Evolutionary conservation across 2,329 filamentous ascomycete species (phyloP), one percentile per base, ranked within the genome.

Genomic region (Nothomitra cinnamomea): DNA sequence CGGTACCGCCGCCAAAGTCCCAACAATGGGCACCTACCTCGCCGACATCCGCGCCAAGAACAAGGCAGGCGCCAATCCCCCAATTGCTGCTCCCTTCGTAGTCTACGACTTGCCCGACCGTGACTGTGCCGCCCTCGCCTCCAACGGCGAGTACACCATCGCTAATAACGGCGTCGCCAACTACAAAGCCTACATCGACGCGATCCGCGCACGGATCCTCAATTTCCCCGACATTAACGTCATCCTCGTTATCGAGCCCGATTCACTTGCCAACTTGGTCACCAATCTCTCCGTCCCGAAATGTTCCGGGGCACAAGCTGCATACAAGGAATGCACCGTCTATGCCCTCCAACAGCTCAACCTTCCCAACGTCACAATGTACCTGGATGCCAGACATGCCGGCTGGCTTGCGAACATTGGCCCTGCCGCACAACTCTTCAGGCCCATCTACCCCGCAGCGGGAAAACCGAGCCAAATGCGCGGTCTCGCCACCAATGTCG

Each of bases 81-180:
- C 69, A 2, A 61, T 72, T 54, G 69, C 72, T 17, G 72, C 70
- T 17, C 70, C 69, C 1, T 74, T 81, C 53, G 78, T 82, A 53
- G 75, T 82, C 53, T 82, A 82, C 64, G 74, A 82, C 62, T 66
- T 82, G 12, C 79, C 79, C 45, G 77, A 80, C 59, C 75, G 78
- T 62, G 79, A 82, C 62, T 82, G 79, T 61, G 73, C 78, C 13
- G 79, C 79, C 51, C 68, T 76, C 59, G 78, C 78, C 13, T 81
- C 78, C 57, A 81, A 81, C 61, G 78, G 79, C 56, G 78, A 82
- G 64, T 73, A 78, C 47, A 66, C 69, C 19, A 75, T 80, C 55
- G 76, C 73, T 55, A 65, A 80, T 54, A 64, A 73, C 51, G 68
- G 74, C 19, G 65, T 70, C 32, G 69, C 66, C 38, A 70, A 73